These are phyloP conservation scores for Verticillium zaregamsianum DNA, from an alignment of 2,329 filamentous ascomycete species.

Conservation along the genomic window DNA sequence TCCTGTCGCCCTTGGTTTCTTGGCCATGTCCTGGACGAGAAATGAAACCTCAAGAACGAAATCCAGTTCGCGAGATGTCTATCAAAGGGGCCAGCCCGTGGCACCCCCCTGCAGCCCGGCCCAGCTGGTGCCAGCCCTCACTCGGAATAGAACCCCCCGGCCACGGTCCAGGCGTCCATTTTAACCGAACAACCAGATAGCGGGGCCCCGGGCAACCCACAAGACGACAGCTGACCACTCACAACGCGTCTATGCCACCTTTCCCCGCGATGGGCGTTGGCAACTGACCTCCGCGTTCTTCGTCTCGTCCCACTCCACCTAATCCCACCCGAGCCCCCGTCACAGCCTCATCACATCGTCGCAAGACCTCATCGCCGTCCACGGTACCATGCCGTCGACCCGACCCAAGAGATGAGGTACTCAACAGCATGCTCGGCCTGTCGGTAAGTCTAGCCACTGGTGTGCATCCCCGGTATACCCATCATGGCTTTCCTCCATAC, in stretches of 20 bases:
- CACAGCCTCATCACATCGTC: not conserved
- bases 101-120: not conserved
- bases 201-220: not conserved
- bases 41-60: too few relatives aligned
- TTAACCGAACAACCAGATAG: not conserved
- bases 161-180: not conserved
- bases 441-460: conserved; percentile 8
- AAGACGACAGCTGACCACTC: not conserved
- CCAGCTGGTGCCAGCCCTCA: not conserved
- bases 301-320: not conserved
- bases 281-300: not conserved
- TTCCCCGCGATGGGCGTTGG: conserved; percentile 1
- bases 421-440: conserved; percentile 15
- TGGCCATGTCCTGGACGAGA: too few relatives aligned
- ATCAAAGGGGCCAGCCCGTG: too few relatives aligned
- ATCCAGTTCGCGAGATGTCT: too few relatives aligned
- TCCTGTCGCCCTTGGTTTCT: too few relatives aligned
- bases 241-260: not conserved
- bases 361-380: not conserved
- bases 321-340: not conserved
- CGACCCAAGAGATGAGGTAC: conserved; percentile 11
- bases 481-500: not conserved
- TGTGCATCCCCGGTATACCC: not conserved
- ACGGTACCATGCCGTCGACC: not conserved
- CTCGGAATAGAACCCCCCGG: not conserved